These are phyloP conservation scores for Polytolypa hystricis DNA, from an alignment of 2,329 filamentous ascomycete genomes.

Conservation along the genomic window DNA sequence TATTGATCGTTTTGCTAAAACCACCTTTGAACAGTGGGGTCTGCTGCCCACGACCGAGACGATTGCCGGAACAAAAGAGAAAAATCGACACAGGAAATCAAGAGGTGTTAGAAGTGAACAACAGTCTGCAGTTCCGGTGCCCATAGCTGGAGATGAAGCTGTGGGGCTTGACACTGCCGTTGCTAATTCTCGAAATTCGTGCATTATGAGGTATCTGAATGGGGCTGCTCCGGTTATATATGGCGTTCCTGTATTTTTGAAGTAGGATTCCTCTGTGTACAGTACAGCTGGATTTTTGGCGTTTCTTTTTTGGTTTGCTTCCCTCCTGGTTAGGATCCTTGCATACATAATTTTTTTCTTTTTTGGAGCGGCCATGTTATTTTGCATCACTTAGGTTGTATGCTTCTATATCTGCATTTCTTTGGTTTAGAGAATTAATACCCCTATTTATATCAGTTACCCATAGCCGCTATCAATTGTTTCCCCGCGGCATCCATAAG, in stretches of 20 bases:
- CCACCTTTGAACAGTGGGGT: constrained; percentile 77
- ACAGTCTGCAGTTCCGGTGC: background rate
- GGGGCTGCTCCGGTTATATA: constrained; percentile 90
- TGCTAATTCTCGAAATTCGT: constrained; percentile 60
- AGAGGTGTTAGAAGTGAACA: constrained; percentile 14
- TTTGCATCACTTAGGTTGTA: too few relatives aligned
- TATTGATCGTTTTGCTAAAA: constrained; percentile 81
- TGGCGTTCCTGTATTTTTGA: constrained; percentile 81
- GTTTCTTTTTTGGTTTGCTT: too few relatives aligned
- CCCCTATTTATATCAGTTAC: too few relatives aligned
- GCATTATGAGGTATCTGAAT: constrained; percentile 81
- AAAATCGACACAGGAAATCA: constrained; percentile 16
- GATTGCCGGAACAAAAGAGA: constrained; percentile 17
- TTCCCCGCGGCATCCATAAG: too few relatives aligned
- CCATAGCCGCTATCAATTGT: too few relatives aligned
- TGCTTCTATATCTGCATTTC: too few relatives aligned
- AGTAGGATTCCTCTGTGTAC: constrained; percentile 13
- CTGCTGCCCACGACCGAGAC: constrained; percentile 42
- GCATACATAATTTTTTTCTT: too few relatives aligned
- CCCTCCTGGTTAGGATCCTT: too few relatives aligned
- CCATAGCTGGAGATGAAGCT: constrained; percentile 14
- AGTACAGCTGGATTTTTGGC: too few relatives aligned
- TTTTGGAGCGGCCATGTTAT: too few relatives aligned
- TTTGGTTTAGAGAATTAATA: too few relatives aligned
- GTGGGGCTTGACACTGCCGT: constrained; percentile 71